Evolutionary conservation across 257 asterid species (phyloP).

Genomic region (Solanum pinnatisectum): DNA sequence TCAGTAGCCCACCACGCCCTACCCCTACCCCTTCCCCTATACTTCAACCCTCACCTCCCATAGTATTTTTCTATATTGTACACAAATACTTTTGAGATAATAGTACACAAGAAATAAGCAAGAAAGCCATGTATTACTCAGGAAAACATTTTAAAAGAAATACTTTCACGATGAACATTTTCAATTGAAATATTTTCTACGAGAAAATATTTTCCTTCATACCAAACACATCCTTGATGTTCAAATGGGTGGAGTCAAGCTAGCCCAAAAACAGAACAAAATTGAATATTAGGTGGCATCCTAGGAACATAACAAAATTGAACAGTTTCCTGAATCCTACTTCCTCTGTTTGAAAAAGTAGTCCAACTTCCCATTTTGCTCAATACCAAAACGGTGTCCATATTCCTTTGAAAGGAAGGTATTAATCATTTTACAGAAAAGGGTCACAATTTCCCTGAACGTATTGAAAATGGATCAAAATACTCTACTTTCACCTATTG

Average conservation of each 20-base stretch:
- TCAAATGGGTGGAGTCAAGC: background rate
- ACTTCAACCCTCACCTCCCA: background rate
- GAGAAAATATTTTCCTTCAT: background rate
- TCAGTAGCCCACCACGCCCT: background rate
- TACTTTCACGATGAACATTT: no score
- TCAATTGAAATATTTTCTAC: background rate
- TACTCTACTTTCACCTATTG: background rate
- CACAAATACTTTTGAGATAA: background rate
- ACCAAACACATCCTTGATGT: background rate
- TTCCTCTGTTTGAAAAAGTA: background rate
- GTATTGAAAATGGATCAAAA: background rate
- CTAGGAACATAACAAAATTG: background rate
- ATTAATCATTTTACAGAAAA: background rate
- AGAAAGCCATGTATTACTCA: background rate
- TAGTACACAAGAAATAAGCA: background rate
- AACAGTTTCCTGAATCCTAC: background rate
- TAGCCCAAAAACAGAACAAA: background rate
- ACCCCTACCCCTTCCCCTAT: background rate
- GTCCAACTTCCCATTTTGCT: background rate
- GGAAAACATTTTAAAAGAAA: no score
- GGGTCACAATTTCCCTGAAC: background rate
- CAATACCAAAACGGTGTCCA: background rate
- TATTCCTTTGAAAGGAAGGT: background rate
- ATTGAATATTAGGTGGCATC: background rate
- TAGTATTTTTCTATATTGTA: background rate